These are phyloP conservation scores for Heracleum sosnowskyi DNA, from an alignment of 129 eudicot genomes.

Conservation along the genomic window DNA sequence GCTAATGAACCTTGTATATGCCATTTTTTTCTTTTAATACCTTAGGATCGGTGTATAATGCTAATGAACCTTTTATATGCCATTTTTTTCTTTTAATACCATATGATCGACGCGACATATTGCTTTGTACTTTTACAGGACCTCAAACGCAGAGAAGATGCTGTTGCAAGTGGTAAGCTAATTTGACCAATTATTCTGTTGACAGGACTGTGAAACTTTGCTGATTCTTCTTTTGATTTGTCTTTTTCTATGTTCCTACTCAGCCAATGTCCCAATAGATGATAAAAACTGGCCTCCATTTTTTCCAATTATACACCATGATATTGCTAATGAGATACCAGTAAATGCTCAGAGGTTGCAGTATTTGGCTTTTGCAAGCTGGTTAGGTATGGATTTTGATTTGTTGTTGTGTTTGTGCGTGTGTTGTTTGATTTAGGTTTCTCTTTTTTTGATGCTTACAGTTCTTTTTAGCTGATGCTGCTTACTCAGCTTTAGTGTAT, in stretches of 20 bases:
- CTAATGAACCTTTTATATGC: not conserved
- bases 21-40: not conserved
- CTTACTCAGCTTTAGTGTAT: not conserved
- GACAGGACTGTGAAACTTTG: not conserved
- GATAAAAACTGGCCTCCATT: constrained; percentile 96
- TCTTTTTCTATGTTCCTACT: constrained; percentile 15
- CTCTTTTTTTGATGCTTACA: not conserved
- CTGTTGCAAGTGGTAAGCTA: constrained; percentile 70
- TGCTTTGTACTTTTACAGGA: constrained; percentile 52
- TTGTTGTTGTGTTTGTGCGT: not conserved
- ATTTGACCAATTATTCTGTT: not conserved
- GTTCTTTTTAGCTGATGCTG: not conserved
- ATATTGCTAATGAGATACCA: constrained; percentile 96
- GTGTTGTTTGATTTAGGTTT: not conserved
- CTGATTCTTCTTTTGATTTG: not conserved
- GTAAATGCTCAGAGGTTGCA: constrained; percentile 97
- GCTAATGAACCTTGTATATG: not conserved
- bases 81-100: not conserved
- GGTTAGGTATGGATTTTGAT: constrained; percentile 68
- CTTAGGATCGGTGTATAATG: not conserved
- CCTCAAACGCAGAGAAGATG: constrained; percentile 91
- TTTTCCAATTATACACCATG: constrained; percentile 98
- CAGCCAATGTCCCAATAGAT: constrained; percentile 75
- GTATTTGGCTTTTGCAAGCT: constrained; percentile 98
- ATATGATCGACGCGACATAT: not conserved